Percentiles rank a stretch among this genome's conserved stretches.
Evolutionary conservation across 495 filamentous ascomycete species (phyloP).

Genomic region (Penicillium fimorum): DNA sequence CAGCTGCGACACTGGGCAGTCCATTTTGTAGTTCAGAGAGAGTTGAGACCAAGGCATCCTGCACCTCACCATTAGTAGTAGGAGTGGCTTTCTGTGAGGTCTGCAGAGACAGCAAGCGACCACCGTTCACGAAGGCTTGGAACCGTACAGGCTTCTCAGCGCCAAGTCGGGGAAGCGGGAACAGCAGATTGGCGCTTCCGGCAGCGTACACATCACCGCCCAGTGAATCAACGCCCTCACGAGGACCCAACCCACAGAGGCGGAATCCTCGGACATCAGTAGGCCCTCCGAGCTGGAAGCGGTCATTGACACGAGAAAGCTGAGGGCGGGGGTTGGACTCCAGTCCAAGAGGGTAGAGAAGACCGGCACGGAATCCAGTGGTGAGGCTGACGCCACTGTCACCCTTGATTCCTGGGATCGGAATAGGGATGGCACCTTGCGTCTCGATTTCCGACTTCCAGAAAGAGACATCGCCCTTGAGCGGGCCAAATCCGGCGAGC

Average conservation of each 20-base stretch:
- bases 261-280: slow-evolving; percentile 94
- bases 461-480: slow-evolving; percentile 89
- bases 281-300: slow-evolving; percentile 90
- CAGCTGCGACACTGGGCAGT: slow-evolving; percentile 81
- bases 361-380: slow-evolving; percentile 59
- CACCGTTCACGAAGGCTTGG: slow-evolving; percentile 89
- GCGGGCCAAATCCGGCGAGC: slow-evolving; percentile 78
- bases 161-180: slow-evolving; percentile 78
- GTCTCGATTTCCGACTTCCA: slow-evolving; percentile 83
- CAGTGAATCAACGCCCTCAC: slow-evolving; percentile 77
- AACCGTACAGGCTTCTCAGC: slow-evolving; percentile 79
- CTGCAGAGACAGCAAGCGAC: slow-evolving; percentile 74
- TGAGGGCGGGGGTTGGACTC: slow-evolving; percentile 48
- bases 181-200: slow-evolving; percentile 74
- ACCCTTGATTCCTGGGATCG: slow-evolving; percentile 61
- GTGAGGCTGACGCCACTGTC: slow-evolving; percentile 73
- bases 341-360: slow-evolving; percentile 62
- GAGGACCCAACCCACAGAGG: slow-evolving; percentile 81
- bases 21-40: slow-evolving; percentile 67
- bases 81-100: slow-evolving; percentile 51
- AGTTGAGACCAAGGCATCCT: slow-evolving; percentile 50
- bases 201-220: slow-evolving; percentile 92
- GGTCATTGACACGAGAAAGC: slow-evolving; percentile 84
- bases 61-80: slow-evolving; percentile 54
- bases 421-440: slow-evolving; percentile 68